Evolutionary conservation across 2,329 filamentous ascomycete genomes (phyloP), one percentile per base, ranked within the genome.

Genomic region (Aspergillus tubingensis): DNA sequence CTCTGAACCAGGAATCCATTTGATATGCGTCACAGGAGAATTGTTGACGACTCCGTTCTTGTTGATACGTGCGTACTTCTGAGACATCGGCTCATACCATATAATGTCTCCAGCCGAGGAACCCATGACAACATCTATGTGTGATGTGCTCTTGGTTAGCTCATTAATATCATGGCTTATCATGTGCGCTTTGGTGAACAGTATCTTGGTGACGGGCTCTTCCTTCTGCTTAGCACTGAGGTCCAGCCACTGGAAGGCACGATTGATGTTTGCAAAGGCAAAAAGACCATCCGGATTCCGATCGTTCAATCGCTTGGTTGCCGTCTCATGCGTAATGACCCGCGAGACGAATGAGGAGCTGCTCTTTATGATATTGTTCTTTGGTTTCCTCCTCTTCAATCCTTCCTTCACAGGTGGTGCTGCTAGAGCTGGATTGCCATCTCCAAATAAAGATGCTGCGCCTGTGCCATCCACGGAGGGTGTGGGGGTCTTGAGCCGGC

Each of bases 341-440:
- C 95, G 83, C n/a, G 94, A 97, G 30, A 99, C 95, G 73, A 97
- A 99, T 0, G 94, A 96, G 8, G 95, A 99, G 76, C 96, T 98
- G 79, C 92, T 98, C 82, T 99, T 99, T 55, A 94, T 88, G 76
- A 99, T 95, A 76, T 96, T 98, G 78, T 94, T 98, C 83, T 98
- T 99, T 2, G 95, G 95, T 76, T 99, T 99, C 72, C 89, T 86
- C 74, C 87, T 85, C 82, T 97, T 97, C 23, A 81, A 73, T 8
- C 80, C 80, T 43, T 86, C 84, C 70, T 93, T 91, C 70, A 91
- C 82, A 54, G 84, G 83, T 17, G 83, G 82, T 3, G 86, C 74
- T 10, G 83, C 81, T 30, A 98, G 82, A 25, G 91, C 84, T 6
- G 88, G 84, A 73, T 96, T 98, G 56, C 91, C 90, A 69, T 95